Conservation (phyloP, 2,329 filamentous ascomycete genomes). For the Xylariomycetidae sp. region DNA sequence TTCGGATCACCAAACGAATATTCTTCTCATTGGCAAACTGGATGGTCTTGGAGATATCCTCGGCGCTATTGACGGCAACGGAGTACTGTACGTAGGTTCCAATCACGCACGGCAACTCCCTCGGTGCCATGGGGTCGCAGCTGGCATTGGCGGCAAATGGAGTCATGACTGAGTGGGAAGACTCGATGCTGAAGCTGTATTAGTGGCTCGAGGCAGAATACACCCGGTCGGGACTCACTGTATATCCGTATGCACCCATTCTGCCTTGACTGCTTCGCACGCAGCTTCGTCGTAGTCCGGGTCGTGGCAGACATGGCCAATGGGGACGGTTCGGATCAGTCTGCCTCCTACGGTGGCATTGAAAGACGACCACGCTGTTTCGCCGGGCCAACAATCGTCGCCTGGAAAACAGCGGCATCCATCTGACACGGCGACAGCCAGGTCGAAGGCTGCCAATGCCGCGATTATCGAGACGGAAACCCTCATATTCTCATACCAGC, state of each 20-base stretch:
- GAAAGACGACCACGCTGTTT: slow-evolving; percentile 38
- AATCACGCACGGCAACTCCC: slow-evolving; percentile 35
- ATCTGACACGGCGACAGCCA: slow-evolving; percentile 1
- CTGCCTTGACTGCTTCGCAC: slow-evolving; percentile 35
- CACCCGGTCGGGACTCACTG: no score
- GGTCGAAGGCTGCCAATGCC: no score
- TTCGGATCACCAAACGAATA: slow-evolving; percentile 37
- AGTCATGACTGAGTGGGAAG: slow-evolving; percentile 29
- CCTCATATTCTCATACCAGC: no score
- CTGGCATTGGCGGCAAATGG: slow-evolving; percentile 33
- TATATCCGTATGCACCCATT: slow-evolving; percentile 38
- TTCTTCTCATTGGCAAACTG: slow-evolving; percentile 30
- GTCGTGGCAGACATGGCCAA: slow-evolving; percentile 45
- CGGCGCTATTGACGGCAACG: slow-evolving; percentile 26
- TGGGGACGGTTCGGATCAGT: slow-evolving; percentile 44
- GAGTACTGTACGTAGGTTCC: slow-evolving; percentile 40
- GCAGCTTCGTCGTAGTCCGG: slow-evolving; percentile 37
- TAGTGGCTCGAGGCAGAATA: no score
- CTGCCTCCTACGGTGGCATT: slow-evolving; percentile 45
- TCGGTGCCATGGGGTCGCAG: slow-evolving; percentile 32
- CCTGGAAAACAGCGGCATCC: slow-evolving; percentile 43
- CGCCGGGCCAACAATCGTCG: slow-evolving; percentile 46
- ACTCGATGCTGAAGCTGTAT: slow-evolving; percentile 21
- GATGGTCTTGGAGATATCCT: slow-evolving; percentile 27
- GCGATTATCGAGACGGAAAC: no score